Evolutionary conservation across 2,329 filamentous ascomycete genomes (phyloP), one percentile per base, ranked within the genome.

Genomic region (Aquanectria penicillioides): DNA sequence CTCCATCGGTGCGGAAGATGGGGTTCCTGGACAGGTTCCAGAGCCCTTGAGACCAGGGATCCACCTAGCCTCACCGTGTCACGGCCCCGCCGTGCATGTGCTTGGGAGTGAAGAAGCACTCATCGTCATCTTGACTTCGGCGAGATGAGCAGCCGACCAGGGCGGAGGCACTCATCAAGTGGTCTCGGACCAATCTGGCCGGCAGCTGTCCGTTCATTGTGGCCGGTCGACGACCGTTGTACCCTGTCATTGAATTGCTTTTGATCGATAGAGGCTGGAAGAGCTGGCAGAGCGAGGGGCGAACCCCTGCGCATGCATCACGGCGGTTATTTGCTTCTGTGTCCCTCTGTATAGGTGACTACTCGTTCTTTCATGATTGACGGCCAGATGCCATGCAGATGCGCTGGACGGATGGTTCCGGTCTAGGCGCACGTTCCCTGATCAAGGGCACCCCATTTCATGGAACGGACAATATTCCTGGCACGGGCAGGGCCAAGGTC

Each of bases 21-120:
- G 49, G 47, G 58, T 50, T 62, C 57, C 57, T 66, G 55, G 53
- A 61, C 54, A 58, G n/a, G 56, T 52, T 65, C 59, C 54, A 60
- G 46, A 67, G 64, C 65, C 66, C 57, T 38, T 58, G 61, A 63
- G 61, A 60, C 62, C 55, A 67, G 57, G 60, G 66, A 66, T 66
- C 66, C 66, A 69, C 66, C 61, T 46, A 61, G 65, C 65, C 57
- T 69, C 67, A 62, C 63, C 63, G 65, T 68, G 65, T 66, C 59
- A 66, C 62, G 58, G 67, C 61, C 67, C 67, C 64, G 58, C 63
- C 64, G 62, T 29, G 62, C 58, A 62, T 68, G 62, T 67, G 62
- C 60, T 67, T 57, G 50, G 25, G 25, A 38, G 23, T 17, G 52
- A 46, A 46, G 51, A 61, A 69, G 60, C 47, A 46, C 56, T 55